Evolutionary conservation across 1,284 basidiomycete genomes (phyloP), one percentile per base, ranked within the genome.

Genomic region (Puccinia polysora): DNA sequence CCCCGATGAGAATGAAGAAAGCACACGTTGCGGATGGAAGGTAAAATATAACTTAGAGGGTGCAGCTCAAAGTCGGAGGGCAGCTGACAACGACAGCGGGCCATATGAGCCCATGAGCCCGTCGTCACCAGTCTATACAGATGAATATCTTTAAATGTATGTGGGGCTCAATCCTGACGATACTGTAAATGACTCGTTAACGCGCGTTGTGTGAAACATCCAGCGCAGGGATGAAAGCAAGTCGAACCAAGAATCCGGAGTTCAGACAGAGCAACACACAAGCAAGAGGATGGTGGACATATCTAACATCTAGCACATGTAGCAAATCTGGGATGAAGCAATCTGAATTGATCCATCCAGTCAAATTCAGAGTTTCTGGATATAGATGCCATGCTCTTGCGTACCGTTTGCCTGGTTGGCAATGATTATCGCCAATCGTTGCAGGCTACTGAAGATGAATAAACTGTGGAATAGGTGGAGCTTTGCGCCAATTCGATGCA

Each of bases 21-120:
- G 20, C 18, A 28, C 40, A 20, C 28, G 40, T 23, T 60, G 40
- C 40, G 45, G 38, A 45, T 43, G 58, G 58, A 60, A 43, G 58
- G 58, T 43, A 60, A 60, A 45, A 40, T 60, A 60, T 40, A 43
- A 60, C 45, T 60, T 38, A 23, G 34, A 58, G 23, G 55, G 34
- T 58, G 28, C 28, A 4, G 56, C 43, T 38, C 34, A 23, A 14
- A 20, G 4, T n/a, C 20, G 30, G 8, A 12, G 36, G 56, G 20
- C 36, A 59, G 36, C 56, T 59, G 56, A 59, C 56, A 55, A 34
- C 56, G 32, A 40, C 38, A n/a, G 18, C 32, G 55, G 55, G 25
- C 4, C 18, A 59, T 25, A 40, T 10, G n/a, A 10, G n/a, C 25
- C 36, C 38, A 59, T n/a, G 20, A 25, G 50, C 8, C 10, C 23